These are phyloP conservation scores for Arthrinium phaeospermum DNA, from an alignment of 2,329 filamentous ascomycete genomes.

Conservation along the genomic window DNA sequence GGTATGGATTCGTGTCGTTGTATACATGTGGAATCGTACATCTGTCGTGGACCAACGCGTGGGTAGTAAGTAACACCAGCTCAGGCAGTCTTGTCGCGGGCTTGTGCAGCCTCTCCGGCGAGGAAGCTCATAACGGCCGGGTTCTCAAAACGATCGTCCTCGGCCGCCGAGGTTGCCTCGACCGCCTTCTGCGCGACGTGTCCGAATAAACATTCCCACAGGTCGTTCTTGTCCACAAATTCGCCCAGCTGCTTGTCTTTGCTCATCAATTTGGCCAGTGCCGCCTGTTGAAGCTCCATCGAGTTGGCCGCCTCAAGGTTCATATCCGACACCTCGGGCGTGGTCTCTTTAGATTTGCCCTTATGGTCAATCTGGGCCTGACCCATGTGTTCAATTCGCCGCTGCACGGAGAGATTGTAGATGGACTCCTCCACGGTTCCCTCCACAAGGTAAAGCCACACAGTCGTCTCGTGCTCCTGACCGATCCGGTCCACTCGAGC, in stretches of 20 bases:
- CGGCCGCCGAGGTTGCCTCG: constrained; percentile 21
- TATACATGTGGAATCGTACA: neutral
- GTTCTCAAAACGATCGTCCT: constrained; percentile 39
- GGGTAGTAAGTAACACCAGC: neutral
- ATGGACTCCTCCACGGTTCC: constrained; percentile 93
- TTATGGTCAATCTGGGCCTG: constrained; percentile 39
- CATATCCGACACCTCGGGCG: constrained; percentile 59
- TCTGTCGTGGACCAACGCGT: neutral
- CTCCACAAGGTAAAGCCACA: constrained; percentile 93
- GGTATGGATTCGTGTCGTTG: neutral
- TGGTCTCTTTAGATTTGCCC: constrained; percentile 46
- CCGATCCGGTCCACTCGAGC: constrained; percentile 95
- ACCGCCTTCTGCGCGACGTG: constrained; percentile 44
- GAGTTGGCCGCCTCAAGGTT: constrained; percentile 84
- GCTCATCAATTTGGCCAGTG: constrained; percentile 72
- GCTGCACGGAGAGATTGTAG: constrained; percentile 81
- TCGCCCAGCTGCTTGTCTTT: constrained; percentile 77
- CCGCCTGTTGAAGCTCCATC: constrained; percentile 77
- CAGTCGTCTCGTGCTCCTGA: constrained; percentile 84
- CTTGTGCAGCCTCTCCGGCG: constrained; percentile 51
- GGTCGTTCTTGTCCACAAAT: constrained; percentile 75
- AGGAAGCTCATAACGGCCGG: constrained; percentile 48
- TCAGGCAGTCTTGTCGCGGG: constrained; percentile 28
- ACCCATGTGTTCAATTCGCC: constrained; percentile 79
- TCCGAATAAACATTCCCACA: constrained; percentile 91